phyloP scores from a whole-genome alignment of 192 early-diverging fungal species.

The Backusella westeae region DNA sequence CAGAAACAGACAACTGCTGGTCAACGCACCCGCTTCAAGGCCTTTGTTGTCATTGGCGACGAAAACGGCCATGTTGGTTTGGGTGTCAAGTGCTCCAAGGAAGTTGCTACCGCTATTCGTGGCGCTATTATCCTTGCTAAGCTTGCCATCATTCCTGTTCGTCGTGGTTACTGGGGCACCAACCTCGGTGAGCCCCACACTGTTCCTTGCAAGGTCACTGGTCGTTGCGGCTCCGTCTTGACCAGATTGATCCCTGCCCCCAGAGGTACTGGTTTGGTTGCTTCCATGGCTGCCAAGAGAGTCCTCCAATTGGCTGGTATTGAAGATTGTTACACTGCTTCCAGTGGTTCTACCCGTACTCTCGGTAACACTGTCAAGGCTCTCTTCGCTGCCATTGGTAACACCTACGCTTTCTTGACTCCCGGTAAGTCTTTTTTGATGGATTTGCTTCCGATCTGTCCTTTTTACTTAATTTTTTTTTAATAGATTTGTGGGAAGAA shows the following conservation, averaged over 20 bases:
- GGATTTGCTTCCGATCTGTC: not conserved
- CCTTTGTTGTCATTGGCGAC: constrained; percentile 99
- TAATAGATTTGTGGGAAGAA: constrained; percentile 86
- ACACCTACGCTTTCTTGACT: constrained; percentile 96
- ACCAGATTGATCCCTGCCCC: constrained; percentile 96
- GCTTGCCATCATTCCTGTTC: constrained; percentile 96
- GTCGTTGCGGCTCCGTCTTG: constrained; percentile 92
- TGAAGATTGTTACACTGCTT: constrained; percentile 95
- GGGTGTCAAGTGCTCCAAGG: constrained; percentile 99
- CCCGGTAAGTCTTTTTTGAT: constrained; percentile 41
- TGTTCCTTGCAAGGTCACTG: constrained; percentile 96
- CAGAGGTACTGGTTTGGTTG: constrained; percentile 98
- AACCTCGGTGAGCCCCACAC: constrained; percentile 96
- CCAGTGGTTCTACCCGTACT: constrained; percentile 96
- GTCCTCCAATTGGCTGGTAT: constrained; percentile 96
- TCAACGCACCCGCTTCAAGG: constrained; percentile 99
- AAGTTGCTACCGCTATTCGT: constrained; percentile 97
- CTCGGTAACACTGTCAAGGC: constrained; percentile 99
- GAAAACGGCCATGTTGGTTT: constrained; percentile 97
- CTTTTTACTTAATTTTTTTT: not conserved
- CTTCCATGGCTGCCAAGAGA: constrained; percentile 95
- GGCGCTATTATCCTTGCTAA: constrained; percentile 99
- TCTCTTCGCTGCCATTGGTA: constrained; percentile 91
- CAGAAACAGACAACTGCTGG: constrained; percentile 99
- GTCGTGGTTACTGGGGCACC: constrained; percentile 98